Evolutionary conservation across 2,329 filamentous ascomycete species (phyloP).

Genomic region (Trichoderma sp.): DNA sequence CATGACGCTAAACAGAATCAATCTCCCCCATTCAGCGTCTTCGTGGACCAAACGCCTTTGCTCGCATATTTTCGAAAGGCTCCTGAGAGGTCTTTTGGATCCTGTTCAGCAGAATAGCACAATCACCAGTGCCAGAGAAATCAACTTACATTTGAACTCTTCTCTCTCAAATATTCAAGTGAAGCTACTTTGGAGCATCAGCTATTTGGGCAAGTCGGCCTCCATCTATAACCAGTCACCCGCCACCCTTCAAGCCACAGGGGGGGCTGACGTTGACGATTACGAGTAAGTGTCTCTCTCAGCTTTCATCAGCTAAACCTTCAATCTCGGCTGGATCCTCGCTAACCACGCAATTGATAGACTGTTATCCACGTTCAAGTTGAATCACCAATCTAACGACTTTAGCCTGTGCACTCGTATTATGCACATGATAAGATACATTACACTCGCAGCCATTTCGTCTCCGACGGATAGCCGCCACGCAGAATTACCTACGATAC

Average conservation of each 20-base stretch:
- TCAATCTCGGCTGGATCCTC: neutral
- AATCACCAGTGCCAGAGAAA: conserved; percentile 34
- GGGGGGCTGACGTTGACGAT: neutral
- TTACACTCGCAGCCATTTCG: conserved; percentile 36
- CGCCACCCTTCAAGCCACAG: neutral
- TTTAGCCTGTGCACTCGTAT: conserved; percentile 37
- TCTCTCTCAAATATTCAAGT: neutral
- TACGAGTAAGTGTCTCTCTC: conserved; percentile 31
- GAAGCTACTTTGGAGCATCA: neutral
- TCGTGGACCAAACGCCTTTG: conserved; percentile 39
- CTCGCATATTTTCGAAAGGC: conserved; percentile 38
- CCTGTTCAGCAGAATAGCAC: conserved; percentile 32
- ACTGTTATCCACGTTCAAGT: conserved; percentile 31
- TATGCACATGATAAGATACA: conserved; percentile 39
- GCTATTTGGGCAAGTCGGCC: neutral
- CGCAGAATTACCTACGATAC: conserved; percentile 33
- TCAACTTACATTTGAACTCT: conserved; percentile 34
- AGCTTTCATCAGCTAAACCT: neutral
- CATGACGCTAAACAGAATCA: conserved; percentile 11
- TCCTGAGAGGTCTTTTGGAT: conserved; percentile 37
- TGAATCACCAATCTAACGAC: conserved; percentile 39
- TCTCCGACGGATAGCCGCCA: neutral
- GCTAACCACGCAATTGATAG: neutral
- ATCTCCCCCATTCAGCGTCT: conserved; percentile 30
- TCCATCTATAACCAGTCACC: neutral